Evolutionary conservation across 345 rosid species (phyloP).

Genomic region (Aegle marmelos): DNA sequence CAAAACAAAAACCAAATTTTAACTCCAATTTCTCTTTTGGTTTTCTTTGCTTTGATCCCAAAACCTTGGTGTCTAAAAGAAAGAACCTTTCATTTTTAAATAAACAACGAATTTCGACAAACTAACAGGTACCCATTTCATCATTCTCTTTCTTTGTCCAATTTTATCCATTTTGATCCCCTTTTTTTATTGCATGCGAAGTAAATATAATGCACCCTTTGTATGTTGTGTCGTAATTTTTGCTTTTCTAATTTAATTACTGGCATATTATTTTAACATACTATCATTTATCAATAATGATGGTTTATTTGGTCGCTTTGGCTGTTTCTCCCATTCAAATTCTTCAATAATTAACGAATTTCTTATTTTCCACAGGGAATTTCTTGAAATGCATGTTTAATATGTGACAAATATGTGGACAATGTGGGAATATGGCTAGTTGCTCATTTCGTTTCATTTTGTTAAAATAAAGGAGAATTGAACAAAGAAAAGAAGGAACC

Average conservation of each 20-base stretch:
- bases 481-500: neutral
- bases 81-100: neutral
- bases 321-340: neutral
- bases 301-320: neutral
- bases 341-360: neutral
- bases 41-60: neutral
- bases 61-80: neutral
- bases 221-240: neutral
- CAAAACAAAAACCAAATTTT: constrained; percentile 11
- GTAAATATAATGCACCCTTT: neutral
- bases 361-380: neutral
- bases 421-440: neutral
- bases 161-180: neutral
- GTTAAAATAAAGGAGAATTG: neutral
- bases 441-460: neutral
- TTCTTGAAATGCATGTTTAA: neutral
- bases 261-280: neutral
- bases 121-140: constrained; percentile 26
- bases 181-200: neutral
- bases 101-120: constrained; percentile 9
- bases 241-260: neutral
- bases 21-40: constrained; percentile 15
- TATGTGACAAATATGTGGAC: neutral
- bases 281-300: neutral
- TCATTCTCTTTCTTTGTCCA: neutral